phyloP scores from a whole-genome alignment of 805 yeast genomes.

The Kodamaea nitidulidarum region DNA sequence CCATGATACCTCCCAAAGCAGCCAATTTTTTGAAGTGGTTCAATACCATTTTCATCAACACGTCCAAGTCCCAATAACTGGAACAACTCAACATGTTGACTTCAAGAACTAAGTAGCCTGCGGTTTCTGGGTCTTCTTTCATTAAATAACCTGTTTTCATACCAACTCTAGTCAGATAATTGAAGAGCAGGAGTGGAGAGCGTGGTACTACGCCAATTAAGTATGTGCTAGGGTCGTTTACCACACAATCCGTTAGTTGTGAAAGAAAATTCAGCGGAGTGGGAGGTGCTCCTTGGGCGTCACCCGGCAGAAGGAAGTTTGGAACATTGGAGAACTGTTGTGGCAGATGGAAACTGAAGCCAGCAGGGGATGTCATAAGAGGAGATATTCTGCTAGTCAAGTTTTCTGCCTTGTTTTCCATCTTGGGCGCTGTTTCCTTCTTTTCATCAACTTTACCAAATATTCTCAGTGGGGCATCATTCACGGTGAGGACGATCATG shows the following conservation, averaged over 20 bases:
- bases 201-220: slow-evolving; percentile 57
- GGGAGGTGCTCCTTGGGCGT: slow-evolving; percentile 1
- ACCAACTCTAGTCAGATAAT: slow-evolving; percentile 66
- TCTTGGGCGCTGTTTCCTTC: not conserved
- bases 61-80: slow-evolving; percentile 53
- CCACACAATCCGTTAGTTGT: slow-evolving; percentile 6
- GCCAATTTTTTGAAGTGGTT: slow-evolving; percentile 60
- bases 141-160: slow-evolving; percentile 67
- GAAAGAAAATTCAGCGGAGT: slow-evolving; percentile 1
- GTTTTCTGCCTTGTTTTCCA: slow-evolving; percentile 1
- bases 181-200: slow-evolving; percentile 61
- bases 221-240: slow-evolving; percentile 41
- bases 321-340: slow-evolving; percentile 33
- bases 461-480: slow-evolving; percentile 48
- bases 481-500: slow-evolving; percentile 67
- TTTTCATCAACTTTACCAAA: slow-evolving; percentile 12
- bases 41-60: slow-evolving; percentile 52
- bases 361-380: slow-evolving; percentile 29
- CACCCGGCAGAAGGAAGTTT: slow-evolving; percentile 28
- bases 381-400: slow-evolving; percentile 1
- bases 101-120: slow-evolving; percentile 45
- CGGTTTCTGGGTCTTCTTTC: slow-evolving; percentile 26
- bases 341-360: slow-evolving; percentile 33
- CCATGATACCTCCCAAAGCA: slow-evolving; percentile 37
- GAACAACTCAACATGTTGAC: slow-evolving; percentile 72